These are phyloP conservation scores for Curvularia lunata DNA, from an alignment of 2,329 filamentous ascomycete genomes.

Conservation along the genomic window DNA sequence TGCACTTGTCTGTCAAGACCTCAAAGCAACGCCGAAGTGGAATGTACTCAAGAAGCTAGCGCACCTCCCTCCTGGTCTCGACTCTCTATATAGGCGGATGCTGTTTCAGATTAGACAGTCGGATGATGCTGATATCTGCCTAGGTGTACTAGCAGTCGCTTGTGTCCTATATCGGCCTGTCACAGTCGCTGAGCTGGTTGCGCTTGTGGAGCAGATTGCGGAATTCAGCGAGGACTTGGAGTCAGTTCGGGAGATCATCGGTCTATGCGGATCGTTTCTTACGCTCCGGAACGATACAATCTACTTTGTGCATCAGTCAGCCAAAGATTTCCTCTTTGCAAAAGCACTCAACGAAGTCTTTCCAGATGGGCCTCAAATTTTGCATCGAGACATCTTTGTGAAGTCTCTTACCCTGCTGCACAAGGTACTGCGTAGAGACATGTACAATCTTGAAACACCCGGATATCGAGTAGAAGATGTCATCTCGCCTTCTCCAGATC, in stretches of 20 bases:
- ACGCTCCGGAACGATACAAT: constrained; percentile 18
- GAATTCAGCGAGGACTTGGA: constrained; percentile 1
- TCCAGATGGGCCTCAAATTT: constrained; percentile 15
- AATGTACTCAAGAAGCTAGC: constrained; percentile 23
- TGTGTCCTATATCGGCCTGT: constrained; percentile 49
- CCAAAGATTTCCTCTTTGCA: constrained; percentile 50
- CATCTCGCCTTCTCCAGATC: constrained; percentile 20
- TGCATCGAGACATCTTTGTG: background rate
- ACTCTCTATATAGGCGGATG: constrained; percentile 52
- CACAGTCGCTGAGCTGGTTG: constrained; percentile 43
- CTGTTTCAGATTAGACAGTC: constrained; percentile 42
- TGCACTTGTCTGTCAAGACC: background rate
- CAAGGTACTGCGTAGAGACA: background rate
- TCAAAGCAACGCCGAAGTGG: constrained; percentile 17
- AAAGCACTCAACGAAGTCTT: background rate
- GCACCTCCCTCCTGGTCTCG: constrained; percentile 47
- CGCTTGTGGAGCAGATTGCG: constrained; percentile 25
- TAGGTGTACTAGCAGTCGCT: constrained; percentile 45
- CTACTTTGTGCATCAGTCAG: constrained; percentile 53
- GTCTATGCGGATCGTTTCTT: constrained; percentile 47
- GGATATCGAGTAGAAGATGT: background rate
- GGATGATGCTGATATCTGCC: constrained; percentile 41
- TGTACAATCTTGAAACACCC: background rate
- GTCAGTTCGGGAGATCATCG: constrained; percentile 33
- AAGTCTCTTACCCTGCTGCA: background rate